Evolutionary conservation across 805 yeast genomes (phyloP).

Genomic region (Sungouiozyma intestinalis): DNA sequence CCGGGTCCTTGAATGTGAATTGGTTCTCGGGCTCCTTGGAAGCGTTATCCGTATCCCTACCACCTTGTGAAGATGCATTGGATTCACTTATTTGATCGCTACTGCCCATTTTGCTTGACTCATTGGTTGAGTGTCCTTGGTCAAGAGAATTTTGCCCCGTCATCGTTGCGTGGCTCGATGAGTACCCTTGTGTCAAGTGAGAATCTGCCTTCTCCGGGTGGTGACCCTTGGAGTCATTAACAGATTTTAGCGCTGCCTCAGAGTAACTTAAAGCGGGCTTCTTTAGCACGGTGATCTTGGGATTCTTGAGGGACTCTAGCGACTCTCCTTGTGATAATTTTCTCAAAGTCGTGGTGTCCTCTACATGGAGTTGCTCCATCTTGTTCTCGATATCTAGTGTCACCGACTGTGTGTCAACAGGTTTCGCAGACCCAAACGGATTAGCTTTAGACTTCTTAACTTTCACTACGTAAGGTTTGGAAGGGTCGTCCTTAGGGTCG

Average conservation of each 20-base stretch:
- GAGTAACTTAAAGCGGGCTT: constrained; percentile 19
- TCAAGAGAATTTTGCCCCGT: background rate
- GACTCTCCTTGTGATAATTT: constrained; percentile 16
- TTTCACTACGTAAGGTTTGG: constrained; percentile 15
- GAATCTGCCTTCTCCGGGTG: background rate
- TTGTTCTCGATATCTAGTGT: constrained; percentile 51
- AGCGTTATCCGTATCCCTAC: background rate
- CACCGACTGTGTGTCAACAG: constrained; percentile 65
- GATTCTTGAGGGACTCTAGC: constrained; percentile 5
- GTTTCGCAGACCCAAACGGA: constrained; percentile 81
- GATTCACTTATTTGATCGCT: background rate
- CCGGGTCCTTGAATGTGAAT: constrained; percentile 12
- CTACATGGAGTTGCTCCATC: constrained; percentile 34
- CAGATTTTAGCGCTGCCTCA: constrained; percentile 19
- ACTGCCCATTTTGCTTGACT: background rate
- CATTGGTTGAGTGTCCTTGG: constrained; percentile 1
- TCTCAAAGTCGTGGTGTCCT: constrained; percentile 32
- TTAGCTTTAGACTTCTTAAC: constrained; percentile 35
- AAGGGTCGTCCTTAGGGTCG: constrained; percentile 19
- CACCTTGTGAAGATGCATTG: background rate
- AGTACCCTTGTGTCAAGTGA: background rate
- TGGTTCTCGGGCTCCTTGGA: no score
- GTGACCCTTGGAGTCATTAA: constrained; percentile 13
- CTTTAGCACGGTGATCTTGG: constrained; percentile 13
- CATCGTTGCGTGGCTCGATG: background rate